These are phyloP conservation scores for Lasiosphaeris hirsuta DNA, from an alignment of 495 filamentous ascomycete species.

Conservation along the genomic window DNA sequence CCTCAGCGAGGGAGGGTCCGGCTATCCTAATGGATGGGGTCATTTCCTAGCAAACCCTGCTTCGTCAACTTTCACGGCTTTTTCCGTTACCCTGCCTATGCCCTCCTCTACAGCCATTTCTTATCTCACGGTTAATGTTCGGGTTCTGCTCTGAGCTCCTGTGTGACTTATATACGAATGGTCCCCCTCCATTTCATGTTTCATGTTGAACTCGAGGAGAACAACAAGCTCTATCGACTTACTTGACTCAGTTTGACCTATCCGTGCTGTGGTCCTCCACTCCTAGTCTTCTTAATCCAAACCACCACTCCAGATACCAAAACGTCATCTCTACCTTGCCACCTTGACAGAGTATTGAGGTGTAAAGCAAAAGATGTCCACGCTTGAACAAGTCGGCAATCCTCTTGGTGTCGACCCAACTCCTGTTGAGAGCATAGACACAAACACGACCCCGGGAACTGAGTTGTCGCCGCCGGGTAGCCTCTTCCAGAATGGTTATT, in stretches of 20 bases:
- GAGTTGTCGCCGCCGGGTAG: slow-evolving; percentile 51
- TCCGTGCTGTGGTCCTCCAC: no score
- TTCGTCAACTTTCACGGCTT: no score
- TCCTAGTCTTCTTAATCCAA: no score
- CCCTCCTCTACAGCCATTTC: not conserved
- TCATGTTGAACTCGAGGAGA: no score
- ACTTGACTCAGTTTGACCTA: no score
- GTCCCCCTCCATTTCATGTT: no score
- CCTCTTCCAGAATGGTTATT: slow-evolving; percentile 31
- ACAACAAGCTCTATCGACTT: no score
- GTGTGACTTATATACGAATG: not conserved
- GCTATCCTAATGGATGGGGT: no score
- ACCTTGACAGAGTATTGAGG: not conserved
- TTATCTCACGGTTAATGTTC: slow-evolving; percentile 22
- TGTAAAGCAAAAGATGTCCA: slow-evolving; percentile 13
- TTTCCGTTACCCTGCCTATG: no score
- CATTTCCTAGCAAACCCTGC: no score
- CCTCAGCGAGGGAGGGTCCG: no score
- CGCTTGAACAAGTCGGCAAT: slow-evolving; percentile 27
- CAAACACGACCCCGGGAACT: slow-evolving; percentile 45
- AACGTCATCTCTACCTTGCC: not conserved
- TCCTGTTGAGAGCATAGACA: slow-evolving; percentile 38
- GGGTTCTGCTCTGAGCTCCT: not conserved
- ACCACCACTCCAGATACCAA: not conserved
- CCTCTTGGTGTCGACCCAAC: slow-evolving; percentile 34